Evolutionary conservation across 495 filamentous ascomycete species (phyloP), one percentile per base, ranked within the genome.

Genomic region (Lepraria neglecta): DNA sequence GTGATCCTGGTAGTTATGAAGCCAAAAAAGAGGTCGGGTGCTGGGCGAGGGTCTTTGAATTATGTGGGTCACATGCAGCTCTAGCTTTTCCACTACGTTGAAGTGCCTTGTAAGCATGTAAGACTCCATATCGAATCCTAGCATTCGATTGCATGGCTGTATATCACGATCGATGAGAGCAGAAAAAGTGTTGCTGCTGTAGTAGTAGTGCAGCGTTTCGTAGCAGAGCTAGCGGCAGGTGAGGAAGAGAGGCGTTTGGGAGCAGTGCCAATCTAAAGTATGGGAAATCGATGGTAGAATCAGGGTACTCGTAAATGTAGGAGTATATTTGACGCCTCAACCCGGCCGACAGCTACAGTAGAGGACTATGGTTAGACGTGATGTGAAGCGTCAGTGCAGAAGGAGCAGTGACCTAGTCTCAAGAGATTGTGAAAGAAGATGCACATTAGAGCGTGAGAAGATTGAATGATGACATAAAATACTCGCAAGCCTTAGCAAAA

Each of bases 291-390:
- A 60, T 51, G 14, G 28, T 38, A 24, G 7, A n/a, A 7, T 33
- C 3, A 7, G 3, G 9, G 35, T 60, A 43, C 4, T 38, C 30
- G 24, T 59, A 45, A 15, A 59, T 40, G 6, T 21, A 43, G 17
- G 58, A 52, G 27, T 60, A 60, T n/a, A 60, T 33, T 1, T 53
- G 47, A 28, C 46, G 50, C 15, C 46, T 38, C 28, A 59, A 15
- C 5, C 27, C 58, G 30, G 28, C 11, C 0, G 33, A 45, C 1
- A 59, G 46, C 14, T 46, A 33, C 45, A 59, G 21, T 31, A 59
- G 46, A 7, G 11, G 21, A 52, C 28, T 12, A 5, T 11, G 15
- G 21, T 51, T 38, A 15, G 15, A 7, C 58, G 51, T 59, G 21
- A 21, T 6, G 27, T 11, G 17, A 9, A 11, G n/a, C 6, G 24